Evolutionary conservation across 2,329 filamentous ascomycete species (phyloP), one percentile per base, ranked within the genome.

Genomic region (Alternaria panax): DNA sequence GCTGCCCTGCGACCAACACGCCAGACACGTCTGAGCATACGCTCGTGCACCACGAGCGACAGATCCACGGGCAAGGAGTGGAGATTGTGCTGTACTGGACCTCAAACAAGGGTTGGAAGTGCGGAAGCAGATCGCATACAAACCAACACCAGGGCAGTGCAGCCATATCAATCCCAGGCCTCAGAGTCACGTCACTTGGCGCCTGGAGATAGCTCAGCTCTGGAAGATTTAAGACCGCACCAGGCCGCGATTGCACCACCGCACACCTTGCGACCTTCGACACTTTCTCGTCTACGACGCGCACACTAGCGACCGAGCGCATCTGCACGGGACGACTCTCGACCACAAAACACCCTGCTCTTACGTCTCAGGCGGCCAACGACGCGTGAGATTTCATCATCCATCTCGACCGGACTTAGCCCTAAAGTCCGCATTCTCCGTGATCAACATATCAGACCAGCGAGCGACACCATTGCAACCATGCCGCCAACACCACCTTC

Each of bases 401-500:
- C 12, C 20, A 50, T 56, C 43, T 48, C 7, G 6, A 24, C 36
- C 71, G 74, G 75, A 70, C 50, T 74, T 72, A 63, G 9, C 42
- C 5, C 34, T 65, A 62, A 69, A 69, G 14, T 60, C 68, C 68
- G 68, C 32, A 58, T 48, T 25, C 51, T 64, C 66, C 64, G 57
- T 43, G 18, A 25, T 18, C 55, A n/a, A 6, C 30, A 47, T 7
- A 48, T 24, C 46, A 55, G 40, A 51, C 22, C 51, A 48, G 46
- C 41, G 41, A n/a, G 32, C 36, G 24, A 48, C 36, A 30, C 24
- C 11, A 52, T 32, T 40, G 30, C 56, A 43, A 69, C 51, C 50
- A 92, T 92, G 90, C 88, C 88, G 60, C 90, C 90, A 24, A 93
- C 91, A 51, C 90, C 92, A 55, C 88, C 90, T 20, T 93, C 91